These are phyloP conservation scores for Rickenella mellea DNA, from an alignment of 768 basidiomycete species.

Conservation along the genomic window DNA sequence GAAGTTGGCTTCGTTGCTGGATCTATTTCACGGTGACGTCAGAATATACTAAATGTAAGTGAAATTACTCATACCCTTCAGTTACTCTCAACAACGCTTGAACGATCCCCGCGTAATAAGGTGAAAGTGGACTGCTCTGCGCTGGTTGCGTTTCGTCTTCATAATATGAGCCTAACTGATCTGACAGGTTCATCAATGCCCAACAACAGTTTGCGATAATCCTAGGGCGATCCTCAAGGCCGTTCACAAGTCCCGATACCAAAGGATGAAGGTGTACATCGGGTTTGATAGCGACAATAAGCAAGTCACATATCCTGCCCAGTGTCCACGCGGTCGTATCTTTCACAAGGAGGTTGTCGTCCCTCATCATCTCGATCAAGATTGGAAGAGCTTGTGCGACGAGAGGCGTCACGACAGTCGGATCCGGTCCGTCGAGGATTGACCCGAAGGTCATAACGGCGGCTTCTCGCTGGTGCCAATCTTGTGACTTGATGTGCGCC, in stretches of 20 bases:
- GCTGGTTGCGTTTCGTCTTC: constrained; percentile 50
- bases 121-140: constrained; percentile 61
- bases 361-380: constrained; percentile 92
- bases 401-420: constrained; percentile 75
- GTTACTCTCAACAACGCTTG: constrained; percentile 78
- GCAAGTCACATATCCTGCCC: constrained; percentile 85
- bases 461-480: constrained; percentile 95
- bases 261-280: constrained; percentile 82
- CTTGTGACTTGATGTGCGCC: constrained; percentile 80
- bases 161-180: constrained; percentile 66
- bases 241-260: constrained; percentile 72
- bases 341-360: constrained; percentile 77
- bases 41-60: constrained; percentile 5
- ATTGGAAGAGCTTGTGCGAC: constrained; percentile 91
- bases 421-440: constrained; percentile 94
- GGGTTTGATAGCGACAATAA: constrained; percentile 79
- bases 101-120: constrained; percentile 84
- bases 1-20: constrained; percentile 84
- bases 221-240: constrained; percentile 70
- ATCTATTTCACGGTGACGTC: constrained; percentile 27
- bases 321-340: constrained; percentile 98
- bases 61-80: constrained; percentile 56
- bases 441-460: constrained; percentile 98
- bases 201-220: constrained; percentile 94
- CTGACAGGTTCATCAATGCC: constrained; percentile 91